These are phyloP conservation scores for Beta lomatogona DNA, from an alignment of 179 eudicot species.

Conservation along the genomic window DNA sequence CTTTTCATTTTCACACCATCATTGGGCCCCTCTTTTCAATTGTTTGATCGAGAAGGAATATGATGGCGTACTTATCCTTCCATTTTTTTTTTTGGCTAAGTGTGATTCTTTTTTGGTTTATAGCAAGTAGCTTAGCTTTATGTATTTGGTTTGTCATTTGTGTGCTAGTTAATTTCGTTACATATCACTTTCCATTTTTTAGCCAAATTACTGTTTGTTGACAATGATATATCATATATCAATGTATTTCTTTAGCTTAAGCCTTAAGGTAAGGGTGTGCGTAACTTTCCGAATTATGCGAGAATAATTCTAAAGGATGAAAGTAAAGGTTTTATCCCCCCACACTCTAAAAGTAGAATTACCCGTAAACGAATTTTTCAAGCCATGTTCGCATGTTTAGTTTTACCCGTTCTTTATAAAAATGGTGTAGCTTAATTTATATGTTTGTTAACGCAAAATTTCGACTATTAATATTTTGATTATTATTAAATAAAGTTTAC, in stretches of 20 bases:
- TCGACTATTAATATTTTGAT: too few species aligned
- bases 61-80: constrained; percentile 26
- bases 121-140: constrained; percentile 9
- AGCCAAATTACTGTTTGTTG: background rate
- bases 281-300: too few species aligned
- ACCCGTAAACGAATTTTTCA: too few species aligned
- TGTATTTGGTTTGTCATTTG: background rate
- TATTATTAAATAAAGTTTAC: too few species aligned
- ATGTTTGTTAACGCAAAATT: too few species aligned
- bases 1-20: background rate
- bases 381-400: too few species aligned
- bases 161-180: background rate
- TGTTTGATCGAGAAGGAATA: constrained; percentile 25
- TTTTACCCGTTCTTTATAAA: too few species aligned
- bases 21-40: constrained; percentile 26
- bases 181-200: constrained; percentile 2
- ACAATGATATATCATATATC: constrained; percentile 7
- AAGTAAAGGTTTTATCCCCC: too few species aligned
- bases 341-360: too few species aligned
- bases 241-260: background rate
- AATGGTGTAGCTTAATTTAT: too few species aligned
- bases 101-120: constrained; percentile 11
- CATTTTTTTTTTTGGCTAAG: background rate
- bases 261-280: too few species aligned
- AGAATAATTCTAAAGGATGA: too few species aligned